Evolutionary conservation across 1,139 yeast genomes (phyloP).

Genomic region (Candida sp.): DNA sequence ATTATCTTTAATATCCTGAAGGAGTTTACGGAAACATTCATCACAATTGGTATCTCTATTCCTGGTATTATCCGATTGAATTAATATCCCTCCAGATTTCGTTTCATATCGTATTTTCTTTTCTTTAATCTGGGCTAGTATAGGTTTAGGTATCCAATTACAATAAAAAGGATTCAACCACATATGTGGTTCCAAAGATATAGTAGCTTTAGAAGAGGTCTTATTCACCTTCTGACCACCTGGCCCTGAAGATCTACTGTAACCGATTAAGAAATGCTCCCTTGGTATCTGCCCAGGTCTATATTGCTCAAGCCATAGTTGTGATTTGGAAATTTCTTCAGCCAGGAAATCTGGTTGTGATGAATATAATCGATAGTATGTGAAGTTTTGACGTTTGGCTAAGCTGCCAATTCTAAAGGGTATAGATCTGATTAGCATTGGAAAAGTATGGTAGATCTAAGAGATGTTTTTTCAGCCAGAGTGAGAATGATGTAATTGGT

Average conservation of each 20-base stretch:
- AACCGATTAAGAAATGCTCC: conserved; percentile 48
- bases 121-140: conserved; percentile 40
- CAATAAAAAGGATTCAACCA: conserved; percentile 46
- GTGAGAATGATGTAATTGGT: too few relatives aligned
- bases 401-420: too few relatives aligned
- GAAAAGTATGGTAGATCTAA: too few relatives aligned
- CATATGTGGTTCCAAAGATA: conserved; percentile 43
- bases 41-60: conserved; percentile 56
- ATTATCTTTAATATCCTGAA: conserved; percentile 45
- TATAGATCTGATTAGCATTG: too few relatives aligned
- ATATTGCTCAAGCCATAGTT: conserved; percentile 43
- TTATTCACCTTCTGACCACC: conserved; percentile 97
- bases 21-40: conserved; percentile 59
- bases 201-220: conserved; percentile 74
- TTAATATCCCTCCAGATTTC: conserved; percentile 52
- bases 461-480: too few relatives aligned
- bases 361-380: not conserved
- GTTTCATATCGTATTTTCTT: conserved; percentile 53
- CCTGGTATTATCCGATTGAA: conserved; percentile 61
- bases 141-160: conserved; percentile 61
- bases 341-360: conserved; percentile 3
- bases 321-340: conserved; percentile 29
- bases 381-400: not conserved
- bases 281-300: conserved; percentile 42
- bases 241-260: conserved; percentile 81